Evolutionary conservation across 495 filamentous ascomycete species (phyloP), one percentile per base, ranked within the genome.

Genomic region (Penicillium robsamsonii): DNA sequence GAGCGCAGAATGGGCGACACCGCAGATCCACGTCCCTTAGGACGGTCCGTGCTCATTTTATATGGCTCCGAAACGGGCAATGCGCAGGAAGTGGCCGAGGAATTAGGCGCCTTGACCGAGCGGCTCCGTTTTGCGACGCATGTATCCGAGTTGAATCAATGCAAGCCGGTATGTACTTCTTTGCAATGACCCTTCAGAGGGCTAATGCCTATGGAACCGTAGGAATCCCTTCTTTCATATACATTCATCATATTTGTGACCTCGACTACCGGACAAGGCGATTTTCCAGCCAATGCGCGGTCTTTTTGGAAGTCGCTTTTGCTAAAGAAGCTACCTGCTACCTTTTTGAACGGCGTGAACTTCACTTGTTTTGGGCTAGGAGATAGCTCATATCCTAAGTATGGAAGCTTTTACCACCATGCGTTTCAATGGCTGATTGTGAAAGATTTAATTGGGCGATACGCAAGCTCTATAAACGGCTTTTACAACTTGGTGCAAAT

Each of bases 31-130:
- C 61, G 37, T 33, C 53, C 40, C 40, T 18, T 51, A 43, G 43
- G 45, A 45, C 67, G 88, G 62, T 87, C 79, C 29, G 86, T 89
- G 43, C 80, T 96, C 48, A 79, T 99, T 40, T 82, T 96, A 38
- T 97, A 96, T 76, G 95, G 90, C 30, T 91, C 92, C 17, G 95
- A 99, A 73, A 96, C 92, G 0, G 94, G 95, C 42, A 97, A 92
- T 64, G 85, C 90, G 35, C 87, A 94, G 64, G 94, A 97, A 60
- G 82, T 90, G 42, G 92, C 95, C 4, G 84, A 88, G 56, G 91
- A 97, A 72, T 71, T 97, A 50, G 90, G 87, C 18, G 79, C 84
- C 24, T 60, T 88, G 60, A 70, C 81, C 10, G 83, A 91, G 70
- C 81, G 92, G 10, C 76, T 96, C 24, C 90, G 84, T 63, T 96